Conservation (phyloP, 2,329 filamentous ascomycete species). For the Fusarium metavorans region DNA sequence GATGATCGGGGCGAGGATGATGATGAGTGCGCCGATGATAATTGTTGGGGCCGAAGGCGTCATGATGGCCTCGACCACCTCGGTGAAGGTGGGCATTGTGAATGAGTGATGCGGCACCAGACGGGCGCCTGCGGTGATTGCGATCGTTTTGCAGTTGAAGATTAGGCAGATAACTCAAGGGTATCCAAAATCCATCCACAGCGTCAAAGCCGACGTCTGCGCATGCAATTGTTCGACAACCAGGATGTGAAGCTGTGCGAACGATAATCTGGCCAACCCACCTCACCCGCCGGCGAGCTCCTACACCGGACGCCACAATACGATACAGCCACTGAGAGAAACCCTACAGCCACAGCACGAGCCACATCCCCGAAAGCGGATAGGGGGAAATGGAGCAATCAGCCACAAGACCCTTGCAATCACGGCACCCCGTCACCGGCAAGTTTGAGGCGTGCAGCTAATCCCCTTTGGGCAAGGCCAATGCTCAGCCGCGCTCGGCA, state of each 20-base stretch:
- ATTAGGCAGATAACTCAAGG: not conserved
- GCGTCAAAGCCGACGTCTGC: not conserved
- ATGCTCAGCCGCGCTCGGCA: conserved; percentile 46
- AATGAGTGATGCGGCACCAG: conserved; percentile 23
- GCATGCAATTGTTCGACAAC: not conserved
- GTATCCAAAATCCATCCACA: not conserved
- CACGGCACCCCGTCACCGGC: conserved; percentile 15
- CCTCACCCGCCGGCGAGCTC: conserved; percentile 26
- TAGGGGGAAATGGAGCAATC: conserved; percentile 24
- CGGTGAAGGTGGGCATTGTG: conserved; percentile 54
- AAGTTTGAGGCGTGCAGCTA: conserved; percentile 26
- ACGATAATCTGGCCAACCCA: conserved; percentile 36
- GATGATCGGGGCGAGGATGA: conserved; percentile 79
- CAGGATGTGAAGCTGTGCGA: conserved; percentile 27
- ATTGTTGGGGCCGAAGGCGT: conserved; percentile 73
- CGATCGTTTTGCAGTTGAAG: not conserved
- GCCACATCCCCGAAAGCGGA: conserved; percentile 4
- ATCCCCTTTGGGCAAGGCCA: conserved; percentile 33
- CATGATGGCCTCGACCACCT: conserved; percentile 65
- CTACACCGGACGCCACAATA: conserved; percentile 21
- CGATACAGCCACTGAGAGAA: conserved; percentile 16
- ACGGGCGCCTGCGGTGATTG: conserved; percentile 18
- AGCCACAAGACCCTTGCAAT: conserved; percentile 45
- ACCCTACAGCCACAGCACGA: conserved; percentile 4
- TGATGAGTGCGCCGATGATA: conserved; percentile 75